Percentiles rank a stretch among this genome's conserved stretches.
Conservation (phyloP, 1,284 basidiomycete genomes). For the Marasmius fiardii region DNA sequence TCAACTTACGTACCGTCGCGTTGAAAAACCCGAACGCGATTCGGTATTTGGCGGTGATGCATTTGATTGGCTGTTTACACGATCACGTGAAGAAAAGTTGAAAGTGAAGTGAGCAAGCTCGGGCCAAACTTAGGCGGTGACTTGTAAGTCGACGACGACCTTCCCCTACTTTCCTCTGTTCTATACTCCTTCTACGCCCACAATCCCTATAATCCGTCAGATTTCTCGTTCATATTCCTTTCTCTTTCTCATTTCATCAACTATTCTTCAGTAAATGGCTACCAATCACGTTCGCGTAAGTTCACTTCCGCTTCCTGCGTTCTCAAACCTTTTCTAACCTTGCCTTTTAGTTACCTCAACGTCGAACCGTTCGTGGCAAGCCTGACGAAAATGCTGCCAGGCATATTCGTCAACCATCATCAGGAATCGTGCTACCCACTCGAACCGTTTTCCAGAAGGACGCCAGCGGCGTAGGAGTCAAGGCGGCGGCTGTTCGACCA, state of each 20-base stretch:
- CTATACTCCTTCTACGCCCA: conserved; percentile 10
- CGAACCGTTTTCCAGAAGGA: conserved; percentile 37
- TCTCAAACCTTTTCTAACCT: conserved; percentile 6
- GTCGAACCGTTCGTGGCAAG: conserved; percentile 44
- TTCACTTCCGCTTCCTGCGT: too few relatives aligned
- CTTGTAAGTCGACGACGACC: conserved; percentile 4
- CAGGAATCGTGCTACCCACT: conserved; percentile 40
- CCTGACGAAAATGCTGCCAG: conserved; percentile 73
- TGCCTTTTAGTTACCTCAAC: conserved; percentile 10
- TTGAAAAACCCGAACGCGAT: not conserved
- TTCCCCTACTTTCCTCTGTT: conserved; percentile 8
- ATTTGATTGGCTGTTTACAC: conserved; percentile 3
- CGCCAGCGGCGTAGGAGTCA: conserved; percentile 44
- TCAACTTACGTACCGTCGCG: not conserved
- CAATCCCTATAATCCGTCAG: conserved; percentile 7
- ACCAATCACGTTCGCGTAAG: conserved; percentile 55
- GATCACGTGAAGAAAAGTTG: conserved; percentile 3
- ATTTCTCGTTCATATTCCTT: conserved; percentile 14
- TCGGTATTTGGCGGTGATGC: not conserved
- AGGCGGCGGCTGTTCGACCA: conserved; percentile 46
- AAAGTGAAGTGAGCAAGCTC: conserved; percentile 2
- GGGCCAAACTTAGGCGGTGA: not conserved
- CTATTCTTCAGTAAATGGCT: conserved; percentile 44
- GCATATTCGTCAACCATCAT: conserved; percentile 60
- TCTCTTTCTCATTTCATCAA: conserved; percentile 13